A percentile compares a stretch with the other conserved stretches of the same genome.
Evolutionary conservation across 2,329 filamentous ascomycete genomes (phyloP).

Genomic region (Juglanconis juglandina): DNA sequence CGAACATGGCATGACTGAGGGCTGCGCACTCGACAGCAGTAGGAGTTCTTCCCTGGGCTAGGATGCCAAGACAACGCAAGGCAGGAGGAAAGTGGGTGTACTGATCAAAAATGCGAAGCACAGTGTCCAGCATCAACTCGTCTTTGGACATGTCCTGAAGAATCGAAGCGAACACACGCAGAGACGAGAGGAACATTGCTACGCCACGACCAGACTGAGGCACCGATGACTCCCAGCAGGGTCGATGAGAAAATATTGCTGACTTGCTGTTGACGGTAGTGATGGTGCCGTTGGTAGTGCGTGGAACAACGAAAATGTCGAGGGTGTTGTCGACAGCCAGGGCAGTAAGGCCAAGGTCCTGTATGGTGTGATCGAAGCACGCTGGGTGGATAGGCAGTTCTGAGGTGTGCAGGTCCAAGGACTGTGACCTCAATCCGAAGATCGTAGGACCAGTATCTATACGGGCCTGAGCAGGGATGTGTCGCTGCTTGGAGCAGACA

Average conservation of each 20-base stretch:
- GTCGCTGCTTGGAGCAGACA: constrained; percentile 6
- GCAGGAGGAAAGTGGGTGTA: not conserved
- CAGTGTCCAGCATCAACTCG: not conserved
- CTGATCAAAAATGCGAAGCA: not conserved
- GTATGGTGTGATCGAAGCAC: not conserved
- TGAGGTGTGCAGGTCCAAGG: constrained; percentile 2
- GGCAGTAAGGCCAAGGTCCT: not conserved
- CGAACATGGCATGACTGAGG: not conserved
- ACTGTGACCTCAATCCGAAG: not conserved
- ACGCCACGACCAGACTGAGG: constrained; percentile 1
- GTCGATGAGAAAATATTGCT: not conserved
- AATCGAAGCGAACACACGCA: not conserved
- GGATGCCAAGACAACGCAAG: constrained; percentile 1
- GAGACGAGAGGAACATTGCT: constrained; percentile 6
- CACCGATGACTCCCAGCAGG: not conserved
- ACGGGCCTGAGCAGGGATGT: not conserved
- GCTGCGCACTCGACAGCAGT: not conserved
- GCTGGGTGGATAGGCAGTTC: constrained; percentile 7
- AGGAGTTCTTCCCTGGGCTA: not conserved
- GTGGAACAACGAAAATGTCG: constrained; percentile 2
- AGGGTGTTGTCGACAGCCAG: not conserved
- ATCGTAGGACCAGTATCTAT: not conserved
- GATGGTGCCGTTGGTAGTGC: not conserved
- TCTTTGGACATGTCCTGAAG: not conserved
- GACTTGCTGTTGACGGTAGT: not conserved